Percentiles rank a stretch among this genome's conserved stretches.
Evolutionary conservation across 2,329 filamentous ascomycete species (phyloP).

Genomic region (Onygenales sp.): DNA sequence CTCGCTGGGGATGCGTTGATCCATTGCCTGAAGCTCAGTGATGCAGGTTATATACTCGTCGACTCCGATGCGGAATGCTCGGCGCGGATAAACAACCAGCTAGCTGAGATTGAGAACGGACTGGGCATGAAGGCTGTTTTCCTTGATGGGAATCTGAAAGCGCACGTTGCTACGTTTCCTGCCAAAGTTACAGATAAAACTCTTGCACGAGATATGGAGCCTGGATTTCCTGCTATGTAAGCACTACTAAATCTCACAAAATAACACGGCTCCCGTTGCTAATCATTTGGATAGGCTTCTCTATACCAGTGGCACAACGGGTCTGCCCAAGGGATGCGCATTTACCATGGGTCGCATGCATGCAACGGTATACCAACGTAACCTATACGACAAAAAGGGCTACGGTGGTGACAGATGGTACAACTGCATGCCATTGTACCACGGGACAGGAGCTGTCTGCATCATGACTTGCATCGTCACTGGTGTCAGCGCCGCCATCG

Average conservation of each 20-base stretch:
- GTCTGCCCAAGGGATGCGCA: constrained; percentile 60
- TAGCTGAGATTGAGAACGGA: constrained; percentile 40
- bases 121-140: constrained; percentile 50
- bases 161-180: constrained; percentile 39
- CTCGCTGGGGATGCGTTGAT: constrained; percentile 53
- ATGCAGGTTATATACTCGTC: constrained; percentile 48
- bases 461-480: constrained; percentile 47
- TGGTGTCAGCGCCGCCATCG: constrained; percentile 36
- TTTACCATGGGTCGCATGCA: constrained; percentile 47
- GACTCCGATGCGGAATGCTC: constrained; percentile 47
- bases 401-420: constrained; percentile 54
- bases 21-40: constrained; percentile 54
- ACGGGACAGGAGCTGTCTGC: constrained; percentile 60
- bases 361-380: constrained; percentile 26
- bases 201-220: constrained; percentile 43
- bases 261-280: no score
- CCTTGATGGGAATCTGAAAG: constrained; percentile 42
- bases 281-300: constrained; percentile 36
- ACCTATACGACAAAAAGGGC: constrained; percentile 19
- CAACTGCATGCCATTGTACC: constrained; percentile 68
- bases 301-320: constrained; percentile 70
- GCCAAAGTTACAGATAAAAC: constrained; percentile 46
- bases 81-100: constrained; percentile 47
- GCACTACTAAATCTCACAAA: no score
- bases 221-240: constrained; percentile 43